A percentile compares a stretch with the other conserved stretches of the same genome.
These are phyloP conservation scores for Lepiota brunneoincarnata DNA, from an alignment of 768 basidiomycete genomes.

Conservation along the genomic window DNA sequence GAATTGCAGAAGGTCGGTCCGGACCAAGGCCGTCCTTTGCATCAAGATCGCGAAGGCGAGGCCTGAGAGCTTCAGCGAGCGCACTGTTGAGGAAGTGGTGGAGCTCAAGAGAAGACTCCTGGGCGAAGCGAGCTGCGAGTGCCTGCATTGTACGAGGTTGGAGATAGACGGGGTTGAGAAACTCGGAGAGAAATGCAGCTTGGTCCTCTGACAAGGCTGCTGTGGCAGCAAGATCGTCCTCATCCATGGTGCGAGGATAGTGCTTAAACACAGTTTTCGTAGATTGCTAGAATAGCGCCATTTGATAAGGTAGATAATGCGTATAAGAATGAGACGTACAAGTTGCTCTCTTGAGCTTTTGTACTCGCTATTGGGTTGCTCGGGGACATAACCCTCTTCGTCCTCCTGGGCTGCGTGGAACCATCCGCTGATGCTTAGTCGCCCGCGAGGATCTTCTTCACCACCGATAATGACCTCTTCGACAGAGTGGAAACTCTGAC, in stretches of 20 bases:
- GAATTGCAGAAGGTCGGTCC: constrained; percentile 51
- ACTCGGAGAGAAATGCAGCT: constrained; percentile 73
- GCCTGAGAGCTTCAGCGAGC: constrained; percentile 66
- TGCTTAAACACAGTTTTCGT: constrained; percentile 57
- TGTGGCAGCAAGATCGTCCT: constrained; percentile 45
- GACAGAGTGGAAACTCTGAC: constrained; percentile 93
- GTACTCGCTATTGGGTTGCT: constrained; percentile 37
- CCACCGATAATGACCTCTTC: constrained; percentile 92
- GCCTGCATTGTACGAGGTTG: constrained; percentile 76
- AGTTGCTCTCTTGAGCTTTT: constrained; percentile 93
- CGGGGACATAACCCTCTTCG: constrained; percentile 79
- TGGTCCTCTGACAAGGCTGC: constrained; percentile 55
- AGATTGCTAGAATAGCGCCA: constrained; percentile 44
- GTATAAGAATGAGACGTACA: constrained; percentile 47
- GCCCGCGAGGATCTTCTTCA: constrained; percentile 63
- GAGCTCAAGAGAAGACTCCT: constrained; percentile 85
- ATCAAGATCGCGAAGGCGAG: constrained; percentile 64
- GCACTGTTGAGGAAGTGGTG: constrained; percentile 77
- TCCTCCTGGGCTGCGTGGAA: constrained; percentile 91
- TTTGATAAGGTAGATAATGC: constrained; percentile 8
- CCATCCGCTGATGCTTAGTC: constrained; percentile 94
- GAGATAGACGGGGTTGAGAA: constrained; percentile 89
- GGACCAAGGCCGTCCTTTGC: constrained; percentile 58
- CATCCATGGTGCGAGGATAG: constrained; percentile 44
- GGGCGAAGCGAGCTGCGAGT: constrained; percentile 76